These are phyloP conservation scores for Dactylorhiza incarnata DNA, from an alignment of 106 monocot genomes.

Conservation along the genomic window DNA sequence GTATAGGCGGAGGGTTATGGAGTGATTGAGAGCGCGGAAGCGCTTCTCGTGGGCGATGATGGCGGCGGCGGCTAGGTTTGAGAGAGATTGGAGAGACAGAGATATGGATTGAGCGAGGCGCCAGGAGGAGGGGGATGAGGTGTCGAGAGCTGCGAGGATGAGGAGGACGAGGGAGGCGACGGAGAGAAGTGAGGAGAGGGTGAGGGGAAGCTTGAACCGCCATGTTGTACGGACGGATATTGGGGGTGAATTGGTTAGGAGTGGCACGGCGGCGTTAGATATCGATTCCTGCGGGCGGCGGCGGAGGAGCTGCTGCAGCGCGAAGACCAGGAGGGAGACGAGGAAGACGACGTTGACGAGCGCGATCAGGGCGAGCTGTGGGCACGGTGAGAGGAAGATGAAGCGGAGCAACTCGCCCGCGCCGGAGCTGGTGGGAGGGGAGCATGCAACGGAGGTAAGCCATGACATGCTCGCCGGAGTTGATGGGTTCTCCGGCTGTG, in stretches of 20 bases:
- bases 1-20: slow-evolving; percentile 48
- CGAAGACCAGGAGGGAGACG: too few species aligned
- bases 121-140: too few species aligned
- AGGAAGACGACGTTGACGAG: too few species aligned
- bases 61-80: slow-evolving; percentile 31
- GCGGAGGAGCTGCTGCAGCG: too few species aligned
- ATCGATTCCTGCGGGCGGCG: neutral
- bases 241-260: slow-evolving; percentile 29
- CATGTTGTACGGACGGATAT: neutral
- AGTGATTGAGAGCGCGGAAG: slow-evolving; percentile 36
- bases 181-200: slow-evolving; percentile 24
- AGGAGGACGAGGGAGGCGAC: slow-evolving; percentile 12
- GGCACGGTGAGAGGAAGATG: rapidly evolving
- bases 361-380: too few species aligned
- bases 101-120: slow-evolving; percentile 14
- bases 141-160: too few species aligned
- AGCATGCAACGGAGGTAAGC: slow-evolving; percentile 42
- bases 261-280: neutral
- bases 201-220: slow-evolving; percentile 25
- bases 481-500: too few species aligned
- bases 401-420: slow-evolving; percentile 22
- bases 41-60: slow-evolving; percentile 60
- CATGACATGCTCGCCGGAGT: neutral
- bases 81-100: slow-evolving; percentile 32
- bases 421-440: neutral